Evolutionary conservation across 768 basidiomycete genomes (phyloP).

Genomic region (Pleurotus tuber-regium): DNA sequence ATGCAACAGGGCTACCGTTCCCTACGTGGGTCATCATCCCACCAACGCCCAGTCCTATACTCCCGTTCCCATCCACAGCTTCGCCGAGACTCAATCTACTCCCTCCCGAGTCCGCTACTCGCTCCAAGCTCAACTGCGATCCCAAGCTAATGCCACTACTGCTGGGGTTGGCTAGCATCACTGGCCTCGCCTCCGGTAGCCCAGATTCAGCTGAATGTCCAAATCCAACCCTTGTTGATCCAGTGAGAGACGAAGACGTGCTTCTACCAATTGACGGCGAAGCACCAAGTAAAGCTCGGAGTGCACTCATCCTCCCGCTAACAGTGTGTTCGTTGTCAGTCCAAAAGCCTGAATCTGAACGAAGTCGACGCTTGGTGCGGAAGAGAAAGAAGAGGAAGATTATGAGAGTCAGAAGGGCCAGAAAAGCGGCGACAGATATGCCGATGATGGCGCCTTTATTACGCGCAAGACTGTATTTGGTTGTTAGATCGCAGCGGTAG

Average conservation of each 20-base stretch:
- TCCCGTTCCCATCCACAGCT: background rate
- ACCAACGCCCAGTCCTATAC: background rate
- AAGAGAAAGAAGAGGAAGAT: background rate
- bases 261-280: background rate
- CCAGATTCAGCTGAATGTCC: background rate
- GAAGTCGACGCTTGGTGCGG: background rate
- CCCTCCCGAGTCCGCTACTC: background rate
- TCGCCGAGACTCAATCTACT: background rate
- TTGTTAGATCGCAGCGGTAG: background rate
- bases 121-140: slow-evolving; percentile 8
- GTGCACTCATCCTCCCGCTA: slow-evolving; percentile 1
- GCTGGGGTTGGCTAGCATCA: background rate
- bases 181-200: background rate
- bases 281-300: background rate
- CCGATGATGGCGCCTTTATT: slow-evolving; percentile 6
- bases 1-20: background rate
- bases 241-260: background rate
- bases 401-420: background rate
- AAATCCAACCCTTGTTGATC: background rate
- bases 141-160: slow-evolving; percentile 1
- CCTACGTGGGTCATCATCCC: background rate
- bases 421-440: background rate
- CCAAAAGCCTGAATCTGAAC: background rate
- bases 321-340: background rate
- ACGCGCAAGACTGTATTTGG: background rate